phyloP scores from a whole-genome alignment of 805 yeast species.

The Ogataea chonburiensis region DNA sequence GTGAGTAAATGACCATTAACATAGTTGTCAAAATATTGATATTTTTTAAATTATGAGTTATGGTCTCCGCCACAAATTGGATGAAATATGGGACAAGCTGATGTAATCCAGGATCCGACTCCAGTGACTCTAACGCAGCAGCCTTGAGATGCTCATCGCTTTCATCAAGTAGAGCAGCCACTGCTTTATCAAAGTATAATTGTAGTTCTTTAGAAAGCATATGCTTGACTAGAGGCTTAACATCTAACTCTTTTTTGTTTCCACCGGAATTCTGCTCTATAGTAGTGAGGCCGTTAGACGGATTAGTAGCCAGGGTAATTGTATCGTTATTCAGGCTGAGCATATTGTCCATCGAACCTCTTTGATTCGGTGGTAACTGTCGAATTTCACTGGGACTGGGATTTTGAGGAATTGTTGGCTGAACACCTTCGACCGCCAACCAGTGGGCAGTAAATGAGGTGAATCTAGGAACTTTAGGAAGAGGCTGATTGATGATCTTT shows the following conservation, averaged over 20 bases:
- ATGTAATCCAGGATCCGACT: conserved; percentile 93
- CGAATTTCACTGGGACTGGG: conserved; percentile 81
- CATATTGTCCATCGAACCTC: conserved; percentile 79
- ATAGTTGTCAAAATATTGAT: conserved; percentile 72
- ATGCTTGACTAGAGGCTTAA: conserved; percentile 92
- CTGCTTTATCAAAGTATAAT: conserved; percentile 87
- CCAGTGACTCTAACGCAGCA: conserved; percentile 82
- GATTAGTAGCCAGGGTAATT: conserved; percentile 29
- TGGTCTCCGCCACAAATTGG: conserved; percentile 93
- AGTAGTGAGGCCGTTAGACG: conserved; percentile 29
- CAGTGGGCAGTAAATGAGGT: conserved; percentile 94
- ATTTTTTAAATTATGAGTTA: conserved; percentile 80
- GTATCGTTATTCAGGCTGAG: conserved; percentile 51
- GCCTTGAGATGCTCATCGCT: conserved; percentile 57
- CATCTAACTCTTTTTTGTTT: conserved; percentile 49
- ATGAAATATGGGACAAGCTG: conserved; percentile 95
- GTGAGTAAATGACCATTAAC: conserved; percentile 84
- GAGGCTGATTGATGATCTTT: conserved; percentile 85
- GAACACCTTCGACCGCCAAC: conserved; percentile 98
- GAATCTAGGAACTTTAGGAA: conserved; percentile 92
- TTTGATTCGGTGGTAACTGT: conserved; percentile 67
- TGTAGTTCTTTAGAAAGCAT: conserved; percentile 92
- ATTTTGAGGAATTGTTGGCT: conserved; percentile 95
- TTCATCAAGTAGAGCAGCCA: conserved; percentile 67
- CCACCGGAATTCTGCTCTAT: conserved; percentile 26